A percentile compares a stretch with the other conserved stretches of the same genome.
Evolutionary conservation across 768 basidiomycete genomes (phyloP).

Genomic region (Gyrodon lividus): DNA sequence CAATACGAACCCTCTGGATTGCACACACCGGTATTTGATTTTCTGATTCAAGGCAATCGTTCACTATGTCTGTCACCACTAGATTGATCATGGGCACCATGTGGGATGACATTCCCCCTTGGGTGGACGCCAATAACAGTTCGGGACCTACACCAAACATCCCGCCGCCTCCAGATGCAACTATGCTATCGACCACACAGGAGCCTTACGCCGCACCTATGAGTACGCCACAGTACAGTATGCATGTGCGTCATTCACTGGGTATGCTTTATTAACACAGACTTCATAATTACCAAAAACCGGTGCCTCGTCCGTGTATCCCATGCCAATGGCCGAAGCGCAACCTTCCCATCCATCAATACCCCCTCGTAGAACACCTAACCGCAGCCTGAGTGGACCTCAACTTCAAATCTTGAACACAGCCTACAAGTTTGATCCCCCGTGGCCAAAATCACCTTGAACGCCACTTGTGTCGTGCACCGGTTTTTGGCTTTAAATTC

Average conservation of each 20-base stretch:
- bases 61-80: no score
- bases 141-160: constrained; percentile 12
- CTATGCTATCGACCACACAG: constrained; percentile 10
- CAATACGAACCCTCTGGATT: neutral
- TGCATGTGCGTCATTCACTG: constrained; percentile 13
- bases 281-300: neutral
- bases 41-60: no score
- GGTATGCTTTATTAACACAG: constrained; percentile 11
- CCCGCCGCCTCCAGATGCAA: constrained; percentile 25
- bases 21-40: no score
- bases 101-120: constrained; percentile 27
- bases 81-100: constrained; percentile 5
- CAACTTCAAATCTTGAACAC: no score
- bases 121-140: constrained; percentile 20
- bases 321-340: constrained; percentile 21
- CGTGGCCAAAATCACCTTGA: no score
- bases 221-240: constrained; percentile 3
- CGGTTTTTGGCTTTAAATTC: no score
- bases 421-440: no score
- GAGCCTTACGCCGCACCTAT: constrained; percentile 10
- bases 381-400: no score
- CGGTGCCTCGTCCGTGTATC: constrained; percentile 31
- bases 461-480: no score
- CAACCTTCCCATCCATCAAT: constrained; percentile 12
- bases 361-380: no score